Base-by-base conservation (phyloP, 1,284 basidiomycete genomes). In the Irpex sp. region DNA sequence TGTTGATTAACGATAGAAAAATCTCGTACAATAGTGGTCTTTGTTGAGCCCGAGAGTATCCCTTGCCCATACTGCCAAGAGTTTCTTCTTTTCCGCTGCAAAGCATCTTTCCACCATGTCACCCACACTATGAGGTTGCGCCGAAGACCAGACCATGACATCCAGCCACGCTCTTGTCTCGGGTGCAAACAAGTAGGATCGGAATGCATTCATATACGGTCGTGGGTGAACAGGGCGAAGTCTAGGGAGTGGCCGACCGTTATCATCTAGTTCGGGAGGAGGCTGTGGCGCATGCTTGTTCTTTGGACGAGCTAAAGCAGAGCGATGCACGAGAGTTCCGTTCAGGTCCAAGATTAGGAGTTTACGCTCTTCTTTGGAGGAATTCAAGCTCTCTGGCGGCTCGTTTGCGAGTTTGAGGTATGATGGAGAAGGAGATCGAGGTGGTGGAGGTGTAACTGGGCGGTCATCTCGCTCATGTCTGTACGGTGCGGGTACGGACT, bases 81-180 rank as follows among this genome's bases (percentile, higher is more conserved):
- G 72, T 49, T 77, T 73, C 9, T 70, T 68, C 61, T 77, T 79
- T 33, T 77, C 67, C 4, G 75, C 68, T 2, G 77, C 81, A 71
- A 89, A 92, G 63, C 80, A 81, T 58, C 77, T 79, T 35, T 80
- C 71, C 0, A 90, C 87, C 90, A 92, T 92, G 67, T 86, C 84
- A 0, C 79, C 74, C 3, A 95, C 94, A 68, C 87, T 94, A 61
- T 88, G 83, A 0, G 90, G 89, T 71, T 93, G 89, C 1, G 93
- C 93, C 0, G 89, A 92, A 66, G 89, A 92, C 93, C 94, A 95
- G 0, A 95, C 84, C 85, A 95, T 91, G 4, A 89, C 86, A 64
- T 94, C 89, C 33, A 93, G 81, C 85, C 88, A 90, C 17, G 69
- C 67, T 43, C 73, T 75, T 21, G 86, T 89, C 33, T 77, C 67